Evolutionary conservation across 345 rosid genomes (phyloP), one percentile per base, ranked within the genome.

Genomic region (Gossypium rotundifolium): DNA sequence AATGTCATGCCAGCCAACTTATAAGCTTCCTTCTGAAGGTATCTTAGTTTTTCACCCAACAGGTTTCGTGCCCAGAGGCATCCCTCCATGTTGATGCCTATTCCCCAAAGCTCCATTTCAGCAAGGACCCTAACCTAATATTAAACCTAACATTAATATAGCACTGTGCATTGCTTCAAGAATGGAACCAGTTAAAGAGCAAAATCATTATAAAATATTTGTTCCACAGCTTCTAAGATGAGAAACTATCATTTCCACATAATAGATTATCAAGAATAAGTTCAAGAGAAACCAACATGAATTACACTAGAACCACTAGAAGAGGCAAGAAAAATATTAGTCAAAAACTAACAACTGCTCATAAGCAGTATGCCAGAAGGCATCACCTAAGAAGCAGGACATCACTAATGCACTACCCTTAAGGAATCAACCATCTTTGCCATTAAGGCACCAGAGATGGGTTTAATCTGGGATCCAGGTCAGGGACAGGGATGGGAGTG

Each of bases 61-160:
- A 85, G 49, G 75, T 80, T 87, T 44, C 91, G 88, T 70, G 97
- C 97, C 78, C 57, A 78, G 73, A 88, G 87, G 84, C 98, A 92
- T 70, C 90, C 92, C 82, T 91, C 97, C 87, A 91, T 85, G 85
- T 92, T 92, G 75, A 94, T 89, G 73, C 98, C 98, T 54, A 92
- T 87, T 55, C 98, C 98, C 90, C 94, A 88, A 44, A 87, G 85
- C 82, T 94, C 98, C 98, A 94, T 92, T 74, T 92, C 97, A 46
- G 98, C 98, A 53, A 94, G 90, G 83, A 92, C 89, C 78, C 84
- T 87, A 59, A 94, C 97, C 98, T 94, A 33, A 58, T 45, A 59
- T 42, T 44, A 40, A 58, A 22, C 46, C 38, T 23, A 67, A 46
- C 71, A 68, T 68, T 66, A 46, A 22, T 66, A 66, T 46, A 46